Evolutionary conservation across 2,329 filamentous ascomycete genomes (phyloP), one percentile per base, ranked within the genome.

Genomic region (Arthrocladium fulminans): DNA sequence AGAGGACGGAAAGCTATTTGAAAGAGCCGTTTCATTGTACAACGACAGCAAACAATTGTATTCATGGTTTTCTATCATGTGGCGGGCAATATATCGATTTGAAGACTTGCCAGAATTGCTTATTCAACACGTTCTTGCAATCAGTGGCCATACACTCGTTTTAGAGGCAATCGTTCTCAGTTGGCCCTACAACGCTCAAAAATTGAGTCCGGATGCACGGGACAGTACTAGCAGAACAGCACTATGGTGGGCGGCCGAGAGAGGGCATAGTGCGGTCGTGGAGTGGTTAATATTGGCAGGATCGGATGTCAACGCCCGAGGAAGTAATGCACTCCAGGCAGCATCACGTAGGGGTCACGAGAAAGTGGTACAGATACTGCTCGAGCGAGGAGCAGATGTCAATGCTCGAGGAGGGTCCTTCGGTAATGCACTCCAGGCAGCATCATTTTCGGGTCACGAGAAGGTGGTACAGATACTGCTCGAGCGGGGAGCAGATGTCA

Each of bases 271-370:
- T 27, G 15, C 10, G 37, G 45, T 29, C 24, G 48, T 48, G 10
- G 40, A 45, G 41, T 19, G 49, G 13, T 46, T 54, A 2, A 41
- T 54, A 5, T 9, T 44, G 15, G 10, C 15, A 23, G 46, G 39
- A 3, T 49, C 50, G 3, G 37, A 51, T 19, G 12, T 49, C 7
- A 51, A 49, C 25, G 32, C 39, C 24, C 9, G 35, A 34, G 19
- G 45, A 17, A 41, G 29, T 23, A 49, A 25, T 34, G 46, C 46
- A 34, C 39, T 51, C 12, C 46, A 39, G 22, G 37, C 34, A 13
- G 51, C 51, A 47, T 34, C 49, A 43, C 2, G 6, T 2, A 12
- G 10, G 2, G 45, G 51, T 23, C 35, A 44, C 38, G 25, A 45
- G 39, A 20, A 17, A 38, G 42, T 29, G 27, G 48, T 27, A n/a